These are phyloP conservation scores for Sclerotinia sclerotiorum DNA, from an alignment of 2,329 filamentous ascomycete genomes.

Conservation along the genomic window DNA sequence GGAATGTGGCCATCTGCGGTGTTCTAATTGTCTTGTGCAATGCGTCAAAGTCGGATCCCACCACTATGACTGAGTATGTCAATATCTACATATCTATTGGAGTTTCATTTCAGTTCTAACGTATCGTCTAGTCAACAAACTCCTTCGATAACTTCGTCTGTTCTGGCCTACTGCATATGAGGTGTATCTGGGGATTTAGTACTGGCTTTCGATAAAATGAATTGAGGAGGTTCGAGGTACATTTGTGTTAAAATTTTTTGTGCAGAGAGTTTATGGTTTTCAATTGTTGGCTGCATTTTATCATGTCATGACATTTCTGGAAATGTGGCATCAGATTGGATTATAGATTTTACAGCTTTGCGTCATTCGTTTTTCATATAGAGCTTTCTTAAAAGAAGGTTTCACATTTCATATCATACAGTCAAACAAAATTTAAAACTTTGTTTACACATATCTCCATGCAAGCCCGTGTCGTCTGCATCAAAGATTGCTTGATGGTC, in stretches of 20 bases:
- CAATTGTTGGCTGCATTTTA: neutral
- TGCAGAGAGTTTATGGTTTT: neutral
- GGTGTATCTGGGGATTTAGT: neutral
- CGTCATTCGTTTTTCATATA: neutral
- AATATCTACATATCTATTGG: neutral
- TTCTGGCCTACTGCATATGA: neutral
- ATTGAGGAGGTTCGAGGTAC: neutral
- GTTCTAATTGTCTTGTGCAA: neutral
- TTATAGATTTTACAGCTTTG: neutral
- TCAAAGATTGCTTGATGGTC: neutral
- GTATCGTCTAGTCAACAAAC: neutral
- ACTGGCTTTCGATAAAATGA: neutral
- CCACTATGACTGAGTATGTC: constrained; percentile 11
- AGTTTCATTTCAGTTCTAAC: neutral
- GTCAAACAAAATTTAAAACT: neutral
- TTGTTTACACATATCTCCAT: neutral
- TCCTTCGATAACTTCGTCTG: neutral
- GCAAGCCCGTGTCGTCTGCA: neutral
- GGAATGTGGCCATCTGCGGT: neutral
- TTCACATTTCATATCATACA: constrained; percentile 10
- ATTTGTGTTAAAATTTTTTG: neutral
- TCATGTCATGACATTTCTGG: neutral
- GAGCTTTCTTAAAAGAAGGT: constrained; percentile 2
- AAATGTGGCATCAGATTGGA: neutral
- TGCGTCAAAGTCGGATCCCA: neutral